These are phyloP conservation scores for Pythium grandisporangium DNA, from an alignment of 352 stramenopile species.

Conservation along the genomic window DNA sequence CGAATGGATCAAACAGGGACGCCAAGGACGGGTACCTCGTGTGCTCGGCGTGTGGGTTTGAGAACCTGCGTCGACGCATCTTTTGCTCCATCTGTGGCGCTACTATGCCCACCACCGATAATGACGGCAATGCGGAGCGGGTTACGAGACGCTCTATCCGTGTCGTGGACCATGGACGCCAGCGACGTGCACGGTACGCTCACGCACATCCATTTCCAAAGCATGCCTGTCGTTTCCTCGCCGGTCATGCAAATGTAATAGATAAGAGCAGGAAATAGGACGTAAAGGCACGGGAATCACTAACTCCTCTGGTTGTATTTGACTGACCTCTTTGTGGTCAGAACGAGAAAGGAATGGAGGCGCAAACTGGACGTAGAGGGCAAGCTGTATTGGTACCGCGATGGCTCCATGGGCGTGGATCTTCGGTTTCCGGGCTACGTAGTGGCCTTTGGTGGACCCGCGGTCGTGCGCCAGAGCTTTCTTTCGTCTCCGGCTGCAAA, in stretches of 20 bases:
- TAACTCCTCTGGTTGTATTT: background rate
- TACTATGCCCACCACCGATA: background rate
- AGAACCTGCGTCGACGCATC: slow-evolving; percentile 24
- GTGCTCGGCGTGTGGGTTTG: slow-evolving; percentile 23
- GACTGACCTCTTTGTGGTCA: background rate
- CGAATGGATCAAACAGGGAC: too few species aligned
- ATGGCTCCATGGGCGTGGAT: background rate
- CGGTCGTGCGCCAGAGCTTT: too few species aligned
- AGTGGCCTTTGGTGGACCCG: too few species aligned
- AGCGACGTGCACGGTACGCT: slow-evolving; percentile 5
- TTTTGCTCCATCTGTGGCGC: slow-evolving; percentile 31
- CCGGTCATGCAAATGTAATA: too few species aligned
- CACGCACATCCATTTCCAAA: too few species aligned
- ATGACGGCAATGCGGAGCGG: too few species aligned
- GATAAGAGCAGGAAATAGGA: too few species aligned
- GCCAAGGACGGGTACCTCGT: slow-evolving; percentile 17
- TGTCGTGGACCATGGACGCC: slow-evolving; percentile 2
- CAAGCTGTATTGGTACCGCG: slow-evolving; percentile 10
- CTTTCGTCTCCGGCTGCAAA: too few species aligned
- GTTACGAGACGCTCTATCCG: too few species aligned
- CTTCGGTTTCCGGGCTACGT: slow-evolving; percentile 2
- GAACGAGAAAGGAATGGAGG: slow-evolving; percentile 15
- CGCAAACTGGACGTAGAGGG: slow-evolving; percentile 11
- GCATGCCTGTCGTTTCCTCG: too few species aligned
- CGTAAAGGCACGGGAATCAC: too few species aligned